phyloP scores from a whole-genome alignment of 2,329 filamentous ascomycete species.

The Didymella keratinophila region DNA sequence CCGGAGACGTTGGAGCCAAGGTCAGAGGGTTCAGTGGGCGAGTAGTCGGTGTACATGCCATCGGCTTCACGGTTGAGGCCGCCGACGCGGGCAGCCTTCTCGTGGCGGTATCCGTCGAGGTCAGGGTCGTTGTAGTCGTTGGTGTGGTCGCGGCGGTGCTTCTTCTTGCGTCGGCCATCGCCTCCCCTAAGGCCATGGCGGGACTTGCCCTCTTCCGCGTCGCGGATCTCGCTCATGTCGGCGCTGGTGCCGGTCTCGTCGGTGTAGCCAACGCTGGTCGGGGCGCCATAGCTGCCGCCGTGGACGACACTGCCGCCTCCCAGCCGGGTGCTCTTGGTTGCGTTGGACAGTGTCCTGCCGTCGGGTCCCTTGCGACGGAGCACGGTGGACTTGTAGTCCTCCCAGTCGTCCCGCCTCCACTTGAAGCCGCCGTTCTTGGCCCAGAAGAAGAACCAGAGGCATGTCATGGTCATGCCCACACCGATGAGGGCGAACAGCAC shows the following conservation, averaged over 20 bases:
- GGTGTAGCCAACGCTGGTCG: slow-evolving; percentile 52
- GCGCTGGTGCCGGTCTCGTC: slow-evolving; percentile 57
- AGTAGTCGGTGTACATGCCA: slow-evolving; percentile 80
- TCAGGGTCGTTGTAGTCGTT: slow-evolving; percentile 64
- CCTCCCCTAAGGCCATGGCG: slow-evolving; percentile 53
- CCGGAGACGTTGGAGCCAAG: slow-evolving; percentile 57
- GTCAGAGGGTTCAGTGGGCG: slow-evolving; percentile 68
- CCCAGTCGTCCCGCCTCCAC: slow-evolving; percentile 88
- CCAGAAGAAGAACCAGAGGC: slow-evolving; percentile 98
- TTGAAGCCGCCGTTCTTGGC: slow-evolving; percentile 94
- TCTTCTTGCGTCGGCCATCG: slow-evolving; percentile 55
- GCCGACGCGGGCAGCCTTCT: slow-evolving; percentile 85
- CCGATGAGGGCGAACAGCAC: slow-evolving; percentile 86
- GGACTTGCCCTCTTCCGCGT: slow-evolving; percentile 53
- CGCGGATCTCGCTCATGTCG: slow-evolving; percentile 52
- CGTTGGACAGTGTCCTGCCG: slow-evolving; percentile 82
- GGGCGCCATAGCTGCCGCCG: slow-evolving; percentile 60
- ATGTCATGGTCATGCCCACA: slow-evolving; percentile 73
- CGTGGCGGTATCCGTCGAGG: slow-evolving; percentile 83
- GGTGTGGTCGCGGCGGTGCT: slow-evolving; percentile 62
- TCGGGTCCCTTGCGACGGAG: slow-evolving; percentile 87
- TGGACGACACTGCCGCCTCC: slow-evolving; percentile 87
- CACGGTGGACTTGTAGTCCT: slow-evolving; percentile 97
- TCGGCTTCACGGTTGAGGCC: slow-evolving; percentile 86
- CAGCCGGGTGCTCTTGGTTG: slow-evolving; percentile 80